Conservation (phyloP, 2,329 filamentous ascomycete species). For the Ustulina deusta region DNA sequence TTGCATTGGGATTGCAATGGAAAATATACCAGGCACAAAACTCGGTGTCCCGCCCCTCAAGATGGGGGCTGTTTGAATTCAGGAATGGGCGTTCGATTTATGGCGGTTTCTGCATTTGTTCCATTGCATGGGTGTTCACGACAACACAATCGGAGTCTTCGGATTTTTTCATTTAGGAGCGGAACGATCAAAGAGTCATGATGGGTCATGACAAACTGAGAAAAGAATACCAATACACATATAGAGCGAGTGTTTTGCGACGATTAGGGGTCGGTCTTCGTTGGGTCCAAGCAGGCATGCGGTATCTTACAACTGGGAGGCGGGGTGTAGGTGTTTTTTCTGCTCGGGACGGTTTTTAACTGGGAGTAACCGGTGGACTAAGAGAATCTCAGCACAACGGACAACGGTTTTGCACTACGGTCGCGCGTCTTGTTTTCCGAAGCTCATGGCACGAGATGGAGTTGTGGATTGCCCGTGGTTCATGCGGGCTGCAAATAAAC, state of each 20-base stretch:
- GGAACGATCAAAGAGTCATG: constrained; percentile 61
- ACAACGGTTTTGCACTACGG: constrained; percentile 47
- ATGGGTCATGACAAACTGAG: constrained; percentile 64
- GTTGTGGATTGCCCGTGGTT: constrained; percentile 52
- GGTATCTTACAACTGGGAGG: constrained; percentile 41
- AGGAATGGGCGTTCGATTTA: constrained; percentile 59
- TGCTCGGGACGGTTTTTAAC: constrained; percentile 43
- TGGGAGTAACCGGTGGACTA: constrained; percentile 51
- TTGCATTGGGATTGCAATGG: constrained; percentile 51
- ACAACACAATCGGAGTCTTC: constrained; percentile 59
- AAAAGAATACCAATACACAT: constrained; percentile 59
- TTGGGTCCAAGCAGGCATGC: constrained; percentile 54
- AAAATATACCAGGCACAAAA: constrained; percentile 45
- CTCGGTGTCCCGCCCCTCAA: constrained; percentile 55
- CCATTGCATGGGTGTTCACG: constrained; percentile 63
- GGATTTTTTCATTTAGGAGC: constrained; percentile 55
- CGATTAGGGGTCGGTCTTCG: constrained; percentile 54
- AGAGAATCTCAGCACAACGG: constrained; percentile 51
- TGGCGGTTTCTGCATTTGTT: constrained; percentile 60
- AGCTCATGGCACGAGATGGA: constrained; percentile 52
- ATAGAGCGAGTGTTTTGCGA: constrained; percentile 62
- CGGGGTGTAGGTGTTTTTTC: constrained; percentile 42
- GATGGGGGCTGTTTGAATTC: constrained; percentile 57
- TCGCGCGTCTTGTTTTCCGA: constrained; percentile 49
- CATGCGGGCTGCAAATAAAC: constrained; percentile 51